phyloP scores from a whole-genome alignment of 495 filamentous ascomycete species.

The Penicillium lagena region DNA sequence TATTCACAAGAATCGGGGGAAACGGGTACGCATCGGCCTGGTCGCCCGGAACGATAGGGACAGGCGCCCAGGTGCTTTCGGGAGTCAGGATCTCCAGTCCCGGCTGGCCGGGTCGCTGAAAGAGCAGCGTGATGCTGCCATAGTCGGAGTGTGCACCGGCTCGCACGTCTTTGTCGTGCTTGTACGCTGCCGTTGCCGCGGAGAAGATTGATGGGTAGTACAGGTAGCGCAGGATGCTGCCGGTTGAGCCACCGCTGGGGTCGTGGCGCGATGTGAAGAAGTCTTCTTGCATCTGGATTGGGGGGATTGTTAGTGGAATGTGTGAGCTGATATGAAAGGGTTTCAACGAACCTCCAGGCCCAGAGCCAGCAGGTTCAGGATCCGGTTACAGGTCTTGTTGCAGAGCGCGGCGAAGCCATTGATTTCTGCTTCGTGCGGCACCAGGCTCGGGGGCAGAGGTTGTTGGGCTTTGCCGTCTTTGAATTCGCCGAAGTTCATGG shows the following conservation, averaged over 20 bases:
- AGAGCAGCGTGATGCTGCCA: constrained; percentile 61
- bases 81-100: constrained; percentile 78
- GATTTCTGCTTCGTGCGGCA: constrained; percentile 52
- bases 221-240: constrained; percentile 75
- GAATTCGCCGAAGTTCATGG: constrained; percentile 88
- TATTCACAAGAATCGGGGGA: constrained; percentile 85
- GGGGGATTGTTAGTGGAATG: background rate
- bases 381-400: constrained; percentile 62
- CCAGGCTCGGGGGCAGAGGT: constrained; percentile 64
- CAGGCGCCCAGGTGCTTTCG: constrained; percentile 36
- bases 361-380: constrained; percentile 69
- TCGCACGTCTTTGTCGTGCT: constrained; percentile 49
- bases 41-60: constrained; percentile 33
- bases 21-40: constrained; percentile 37
- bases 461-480: constrained; percentile 66
- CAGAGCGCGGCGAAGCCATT: constrained; percentile 61
- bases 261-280: constrained; percentile 78
- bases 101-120: constrained; percentile 74
- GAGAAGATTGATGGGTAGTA: constrained; percentile 62
- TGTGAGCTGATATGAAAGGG: too few relatives aligned
- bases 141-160: constrained; percentile 67
- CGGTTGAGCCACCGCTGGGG: constrained; percentile 49
- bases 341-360: constrained; percentile 52
- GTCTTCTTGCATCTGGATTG: constrained; percentile 37
- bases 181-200: constrained; percentile 30